Conservation (phyloP, 2,329 filamentous ascomycete species). For the Colletotrichum liaoningense region DNA sequence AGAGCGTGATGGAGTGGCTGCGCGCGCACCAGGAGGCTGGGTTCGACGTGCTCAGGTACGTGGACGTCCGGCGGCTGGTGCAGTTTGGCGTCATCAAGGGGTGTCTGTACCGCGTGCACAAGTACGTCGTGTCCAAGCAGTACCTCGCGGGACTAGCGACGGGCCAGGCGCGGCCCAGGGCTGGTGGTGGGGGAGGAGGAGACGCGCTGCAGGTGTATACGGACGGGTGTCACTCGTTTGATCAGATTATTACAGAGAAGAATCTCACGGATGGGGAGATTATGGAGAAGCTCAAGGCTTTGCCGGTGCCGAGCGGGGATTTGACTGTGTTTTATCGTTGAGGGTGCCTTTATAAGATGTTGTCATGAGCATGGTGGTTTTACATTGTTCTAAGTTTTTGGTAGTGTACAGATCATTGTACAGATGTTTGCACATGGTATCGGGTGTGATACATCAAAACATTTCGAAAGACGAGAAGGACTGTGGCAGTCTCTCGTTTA, state of each 20-base stretch:
- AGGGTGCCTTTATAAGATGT: not conserved
- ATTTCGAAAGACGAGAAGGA: not conserved
- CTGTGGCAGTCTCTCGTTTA: not conserved
- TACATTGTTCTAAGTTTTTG: slow-evolving; percentile 24
- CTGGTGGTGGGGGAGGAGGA: slow-evolving; percentile 55
- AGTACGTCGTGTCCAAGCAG: slow-evolving; percentile 81
- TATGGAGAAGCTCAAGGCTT: slow-evolving; percentile 72
- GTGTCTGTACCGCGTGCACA: slow-evolving; percentile 91
- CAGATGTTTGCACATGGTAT: slow-evolving; percentile 32
- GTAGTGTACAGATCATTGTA: slow-evolving; percentile 29
- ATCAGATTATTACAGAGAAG: slow-evolving; percentile 84
- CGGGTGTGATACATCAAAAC: slow-evolving; percentile 1
- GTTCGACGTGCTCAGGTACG: slow-evolving; percentile 74
- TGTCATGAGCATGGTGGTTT: slow-evolving; percentile 12
- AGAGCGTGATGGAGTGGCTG: slow-evolving; percentile 90
- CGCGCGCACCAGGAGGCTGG: slow-evolving; percentile 76
- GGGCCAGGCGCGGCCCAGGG: slow-evolving; percentile 57
- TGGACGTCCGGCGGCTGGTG: slow-evolving; percentile 91
- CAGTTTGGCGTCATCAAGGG: slow-evolving; percentile 98
- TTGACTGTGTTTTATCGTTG: slow-evolving; percentile 65
- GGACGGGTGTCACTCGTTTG: slow-evolving; percentile 81
- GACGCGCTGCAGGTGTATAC: slow-evolving; percentile 74
- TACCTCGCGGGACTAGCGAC: slow-evolving; percentile 68
- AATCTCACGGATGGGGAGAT: slow-evolving; percentile 78
- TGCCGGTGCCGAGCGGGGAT: slow-evolving; percentile 64